phyloP scores from a whole-genome alignment of 805 yeast genomes.

The Sungouiella blattae region DNA sequence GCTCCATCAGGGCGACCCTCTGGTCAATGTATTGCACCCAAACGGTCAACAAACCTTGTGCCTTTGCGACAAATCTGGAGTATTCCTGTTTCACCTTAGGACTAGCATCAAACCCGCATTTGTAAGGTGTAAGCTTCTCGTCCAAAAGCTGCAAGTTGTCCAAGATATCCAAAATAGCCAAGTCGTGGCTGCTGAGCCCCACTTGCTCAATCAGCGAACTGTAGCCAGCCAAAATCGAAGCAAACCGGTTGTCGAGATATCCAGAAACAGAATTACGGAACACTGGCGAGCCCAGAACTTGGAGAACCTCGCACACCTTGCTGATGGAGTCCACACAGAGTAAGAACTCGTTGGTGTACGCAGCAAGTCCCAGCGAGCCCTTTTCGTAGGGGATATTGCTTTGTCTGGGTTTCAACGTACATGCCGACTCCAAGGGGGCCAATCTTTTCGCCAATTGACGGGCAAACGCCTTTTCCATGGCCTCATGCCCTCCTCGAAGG shows the following conservation, averaged over 20 bases:
- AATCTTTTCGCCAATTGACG: conserved; percentile 5
- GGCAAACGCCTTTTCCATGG: conserved; percentile 11
- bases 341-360: conserved; percentile 50
- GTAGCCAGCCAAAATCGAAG: conserved; percentile 8
- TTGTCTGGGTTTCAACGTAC: conserved; percentile 35
- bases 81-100: conserved; percentile 13
- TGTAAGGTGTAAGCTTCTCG: conserved; percentile 11
- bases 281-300: conserved; percentile 10
- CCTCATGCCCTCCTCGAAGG: conserved; percentile 11
- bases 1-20: conserved; percentile 43
- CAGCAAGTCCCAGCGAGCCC: conserved; percentile 56
- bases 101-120: conserved; percentile 9
- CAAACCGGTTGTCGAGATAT: conserved; percentile 12
- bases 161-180: conserved; percentile 39
- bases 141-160: conserved; percentile 36
- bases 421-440: conserved; percentile 41
- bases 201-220: conserved; percentile 7
- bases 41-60: conserved; percentile 48
- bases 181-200: conserved; percentile 20
- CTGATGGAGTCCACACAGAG: conserved; percentile 34
- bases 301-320: conserved; percentile 11
- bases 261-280: conserved; percentile 10
- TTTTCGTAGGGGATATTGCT: conserved; percentile 50
- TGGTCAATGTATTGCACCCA: conserved; percentile 54
- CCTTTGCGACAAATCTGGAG: conserved; percentile 16